Evolutionary conservation across 805 yeast species (phyloP).

Genomic region (Lachancea kluyveri): DNA sequence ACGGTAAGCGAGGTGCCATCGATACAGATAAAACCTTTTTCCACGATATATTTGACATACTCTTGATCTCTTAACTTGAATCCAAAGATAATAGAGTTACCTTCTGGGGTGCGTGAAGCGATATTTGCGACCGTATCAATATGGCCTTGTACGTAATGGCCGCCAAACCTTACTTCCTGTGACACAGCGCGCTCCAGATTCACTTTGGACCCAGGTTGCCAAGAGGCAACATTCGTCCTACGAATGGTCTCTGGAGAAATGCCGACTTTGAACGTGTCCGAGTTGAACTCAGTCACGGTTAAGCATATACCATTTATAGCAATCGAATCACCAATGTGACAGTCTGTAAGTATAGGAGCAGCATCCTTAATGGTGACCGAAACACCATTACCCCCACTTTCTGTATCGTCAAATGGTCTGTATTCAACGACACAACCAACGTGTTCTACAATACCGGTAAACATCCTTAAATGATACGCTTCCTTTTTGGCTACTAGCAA

Average conservation of each 20-base stretch:
- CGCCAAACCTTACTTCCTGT: slow-evolving; percentile 79
- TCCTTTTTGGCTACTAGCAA: no score
- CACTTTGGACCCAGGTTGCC: slow-evolving; percentile 54
- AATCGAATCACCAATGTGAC: slow-evolving; percentile 90
- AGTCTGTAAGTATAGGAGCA: slow-evolving; percentile 59
- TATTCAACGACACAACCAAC: slow-evolving; percentile 49
- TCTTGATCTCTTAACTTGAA: slow-evolving; percentile 63
- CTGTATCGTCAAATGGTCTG: slow-evolving; percentile 15
- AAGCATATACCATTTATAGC: slow-evolving; percentile 85
- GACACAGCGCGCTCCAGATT: slow-evolving; percentile 89
- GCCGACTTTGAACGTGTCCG: slow-evolving; percentile 73
- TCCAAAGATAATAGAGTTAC: slow-evolving; percentile 70
- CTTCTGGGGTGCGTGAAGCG: slow-evolving; percentile 48
- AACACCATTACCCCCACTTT: slow-evolving; percentile 44
- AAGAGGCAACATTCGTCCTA: slow-evolving; percentile 65
- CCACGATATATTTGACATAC: slow-evolving; percentile 69
- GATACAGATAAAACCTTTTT: slow-evolving; percentile 87
- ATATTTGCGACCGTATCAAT: slow-evolving; percentile 83
- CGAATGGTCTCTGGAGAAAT: slow-evolving; percentile 87
- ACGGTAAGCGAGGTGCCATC: slow-evolving; percentile 94
- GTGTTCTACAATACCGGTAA: slow-evolving; percentile 87
- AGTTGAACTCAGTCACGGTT: slow-evolving; percentile 78
- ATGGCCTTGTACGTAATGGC: slow-evolving; percentile 97
- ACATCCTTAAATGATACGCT: slow-evolving; percentile 63
- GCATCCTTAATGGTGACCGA: slow-evolving; percentile 64